phyloP scores from a whole-genome alignment of 495 filamentous ascomycete genomes.

The Evernia prunastri region DNA sequence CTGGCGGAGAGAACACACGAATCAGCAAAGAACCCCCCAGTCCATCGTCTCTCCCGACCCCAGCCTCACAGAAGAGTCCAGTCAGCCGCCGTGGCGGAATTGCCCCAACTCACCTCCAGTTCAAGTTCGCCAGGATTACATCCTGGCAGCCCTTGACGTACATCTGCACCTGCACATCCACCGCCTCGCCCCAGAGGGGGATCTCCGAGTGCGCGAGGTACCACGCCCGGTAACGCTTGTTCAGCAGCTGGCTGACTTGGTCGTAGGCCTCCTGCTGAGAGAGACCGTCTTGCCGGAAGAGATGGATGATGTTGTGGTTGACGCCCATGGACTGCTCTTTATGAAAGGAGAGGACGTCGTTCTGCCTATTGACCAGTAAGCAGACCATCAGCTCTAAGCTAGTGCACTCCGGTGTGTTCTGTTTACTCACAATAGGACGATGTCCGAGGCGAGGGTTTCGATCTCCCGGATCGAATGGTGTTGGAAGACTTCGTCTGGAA shows the following conservation, averaged over 20 bases:
- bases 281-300: neutral
- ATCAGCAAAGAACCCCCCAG: neutral
- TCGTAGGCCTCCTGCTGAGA: neutral
- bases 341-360: neutral
- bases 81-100: no score
- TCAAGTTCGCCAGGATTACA: neutral
- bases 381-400: no score
- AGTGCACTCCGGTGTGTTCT: no score
- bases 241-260: neutral
- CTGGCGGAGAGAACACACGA: no score
- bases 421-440: neutral
- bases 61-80: neutral
- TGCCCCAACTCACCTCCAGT: neutral
- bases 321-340: neutral
- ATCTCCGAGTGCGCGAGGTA: neutral
- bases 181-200: neutral
- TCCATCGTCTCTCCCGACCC: neutral
- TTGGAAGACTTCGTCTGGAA: neutral
- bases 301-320: neutral
- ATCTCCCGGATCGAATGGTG: neutral
- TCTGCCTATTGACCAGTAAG: neutral
- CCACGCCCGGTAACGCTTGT: neutral
- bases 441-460: neutral
- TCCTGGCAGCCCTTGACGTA: neutral
- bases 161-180: neutral